These are phyloP conservation scores for Sporothrix schenckii DNA, from an alignment of 2,329 filamentous ascomycete species.

Conservation along the genomic window DNA sequence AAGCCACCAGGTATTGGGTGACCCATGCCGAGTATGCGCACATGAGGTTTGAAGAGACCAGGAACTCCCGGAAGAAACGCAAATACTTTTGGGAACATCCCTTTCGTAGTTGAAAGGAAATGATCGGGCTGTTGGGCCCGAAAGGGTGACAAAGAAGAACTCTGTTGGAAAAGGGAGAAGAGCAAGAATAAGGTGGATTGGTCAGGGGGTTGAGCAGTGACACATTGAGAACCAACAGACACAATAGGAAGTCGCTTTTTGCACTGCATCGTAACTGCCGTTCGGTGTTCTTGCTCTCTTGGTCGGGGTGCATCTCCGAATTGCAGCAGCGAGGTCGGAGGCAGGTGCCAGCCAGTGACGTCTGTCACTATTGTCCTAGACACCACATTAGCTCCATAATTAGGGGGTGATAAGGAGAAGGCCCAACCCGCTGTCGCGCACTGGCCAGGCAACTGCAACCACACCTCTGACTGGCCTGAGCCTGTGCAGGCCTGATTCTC, in stretches of 20 bases:
- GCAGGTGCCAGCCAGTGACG: neutral
- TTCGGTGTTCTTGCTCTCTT: slow-evolving; percentile 1
- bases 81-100: neutral
- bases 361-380: neutral
- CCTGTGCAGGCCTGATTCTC: neutral
- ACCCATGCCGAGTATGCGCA: neutral
- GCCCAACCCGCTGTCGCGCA: too few species aligned
- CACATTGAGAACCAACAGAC: neutral
- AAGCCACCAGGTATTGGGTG: neutral
- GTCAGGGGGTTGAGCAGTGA: neutral
- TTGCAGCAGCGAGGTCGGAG: neutral
- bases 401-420: too few species aligned
- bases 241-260: neutral
- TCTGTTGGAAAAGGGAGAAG: neutral
- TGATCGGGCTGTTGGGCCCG: neutral
- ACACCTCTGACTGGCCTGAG: too few species aligned
- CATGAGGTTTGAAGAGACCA: too few species aligned
- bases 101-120: slow-evolving; percentile 1
- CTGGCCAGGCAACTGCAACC: too few species aligned
- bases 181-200: neutral
- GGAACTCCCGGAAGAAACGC: too few species aligned
- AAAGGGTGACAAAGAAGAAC: neutral
- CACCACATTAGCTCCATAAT: too few species aligned
- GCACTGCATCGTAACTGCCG: neutral
- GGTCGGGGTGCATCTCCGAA: neutral